Evolutionary conservation across 805 yeast species (phyloP), one percentile per base, ranked within the genome.

Genomic region (Saccharomycopsis javanensis): DNA sequence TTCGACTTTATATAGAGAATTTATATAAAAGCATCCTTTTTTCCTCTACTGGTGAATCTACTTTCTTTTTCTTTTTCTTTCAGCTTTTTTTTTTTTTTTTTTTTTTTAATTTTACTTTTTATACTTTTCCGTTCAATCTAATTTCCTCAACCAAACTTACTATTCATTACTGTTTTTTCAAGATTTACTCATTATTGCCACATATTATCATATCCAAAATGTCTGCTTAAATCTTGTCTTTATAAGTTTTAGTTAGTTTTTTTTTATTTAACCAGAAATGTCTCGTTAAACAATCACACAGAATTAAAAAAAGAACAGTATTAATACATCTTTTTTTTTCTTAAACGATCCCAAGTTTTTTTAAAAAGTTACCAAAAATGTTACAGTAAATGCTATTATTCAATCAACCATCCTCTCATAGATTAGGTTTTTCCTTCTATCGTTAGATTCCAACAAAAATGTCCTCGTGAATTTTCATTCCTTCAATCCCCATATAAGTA

Each of bases 201-300:
- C 25, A 11, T 16, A 37, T 25, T 16, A 31, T 25, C 25, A 31
- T 20, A 48, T 20, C 35, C 52, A 59, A 58, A 58, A 58, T 59
- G 62, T 56, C 60, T 51, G 62, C 60, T 56, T 59, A 60, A 57
- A 60, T 54, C 57, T 50, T 55, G 57, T 30, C 25, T 23, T 30
- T 23, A 27, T 48, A 11, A 64, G 64, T 7, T 54, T 59, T 18
- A 58, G 58, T n/a, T 65, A 65, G 18, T 62, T 64, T 10, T 55
- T 65, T 38, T 11, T 45, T 20, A 16, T 33, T 30, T 18, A 56
- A 33, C 16, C n/a, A n/a, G n/a, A n/a, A 35, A 37, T 28, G 34
- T 52, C 35, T 34, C 50, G 50, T 53, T 56, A 46, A 18, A 34
- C n/a, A 18, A 52, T n/a, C 11, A 37, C 15, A n/a, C 15, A 16